Base-by-base conservation (phyloP, 495 filamentous ascomycete genomes). In the Penicillium nucicola region DNA sequence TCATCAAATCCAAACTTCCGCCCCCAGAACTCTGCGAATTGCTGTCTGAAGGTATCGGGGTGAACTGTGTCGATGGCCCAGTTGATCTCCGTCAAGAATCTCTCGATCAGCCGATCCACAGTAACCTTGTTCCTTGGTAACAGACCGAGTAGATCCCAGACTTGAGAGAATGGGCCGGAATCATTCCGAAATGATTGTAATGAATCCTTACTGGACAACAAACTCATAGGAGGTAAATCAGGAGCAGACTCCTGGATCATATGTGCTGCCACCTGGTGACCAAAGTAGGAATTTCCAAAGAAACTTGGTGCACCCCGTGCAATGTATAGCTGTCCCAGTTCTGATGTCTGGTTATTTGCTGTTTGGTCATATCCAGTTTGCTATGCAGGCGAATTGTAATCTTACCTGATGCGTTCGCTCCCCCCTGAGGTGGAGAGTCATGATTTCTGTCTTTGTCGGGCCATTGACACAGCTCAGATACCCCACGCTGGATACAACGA, bases 221-320 rank as follows among this genome's bases (percentile, higher is more conserved):
- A 31, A 15, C 53, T 56, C 47, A 56, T 56, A 11, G 47, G 47
- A 13, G 53, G 53, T 14, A 56, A 31, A 33, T 56, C 53, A 11
- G 53, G 53, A 20, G 53, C 53, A 15, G 53, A 56, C 18, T 56
- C 53, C 37, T 56, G 47, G 14, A 56, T 56, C 53, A 56, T 56
- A 9, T 47, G 47, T 1, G 53, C 53, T 17, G 53, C 47, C 35
- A 56, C 53, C 42, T 56, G 53, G 37, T 56, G 53, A 31, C 53
- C 53, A 38, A 56, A 56, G 41, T 56, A 56, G 12, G 53, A 56
- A 28, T 56, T 56, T 8, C 53, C 53, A 28, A 56, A 56, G 42
- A 56, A 56, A 10, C 41, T 51, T 1, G 53, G 53, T 10, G 53
- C 53, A 30, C 53, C 53, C 12, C 53, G 42, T 13, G 53, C 53